Evolutionary conservation across 2,329 filamentous ascomycete genomes (phyloP).

Genomic region (Herpotrichia juniperi): DNA sequence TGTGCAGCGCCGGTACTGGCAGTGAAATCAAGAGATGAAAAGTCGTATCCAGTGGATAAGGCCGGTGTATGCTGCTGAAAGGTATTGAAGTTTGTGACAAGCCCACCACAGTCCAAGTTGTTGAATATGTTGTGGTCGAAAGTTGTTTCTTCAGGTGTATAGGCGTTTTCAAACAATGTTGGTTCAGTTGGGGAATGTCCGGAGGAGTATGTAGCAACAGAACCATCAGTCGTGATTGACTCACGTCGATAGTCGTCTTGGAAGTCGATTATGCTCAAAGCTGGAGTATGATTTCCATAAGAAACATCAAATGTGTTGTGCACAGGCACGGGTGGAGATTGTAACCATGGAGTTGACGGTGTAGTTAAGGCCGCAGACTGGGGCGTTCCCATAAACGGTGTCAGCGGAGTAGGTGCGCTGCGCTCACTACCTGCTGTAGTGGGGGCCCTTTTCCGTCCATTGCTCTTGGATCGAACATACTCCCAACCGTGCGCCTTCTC

Average conservation of each 20-base stretch:
- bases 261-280: constrained; percentile 32
- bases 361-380: constrained; percentile 43
- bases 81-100: constrained; percentile 66
- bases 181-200: constrained; percentile 48
- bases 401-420: constrained; percentile 43
- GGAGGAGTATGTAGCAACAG: constrained; percentile 47
- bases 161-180: constrained; percentile 50
- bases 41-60: constrained; percentile 40
- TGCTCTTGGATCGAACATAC: constrained; percentile 93
- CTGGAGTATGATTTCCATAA: constrained; percentile 41
- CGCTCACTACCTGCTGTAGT: constrained; percentile 26
- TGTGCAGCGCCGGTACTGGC: constrained; percentile 51
- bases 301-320: constrained; percentile 36
- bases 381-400: constrained; percentile 43
- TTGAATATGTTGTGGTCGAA: constrained; percentile 67
- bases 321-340: constrained; percentile 50
- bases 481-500: constrained; percentile 92
- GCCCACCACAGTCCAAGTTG: constrained; percentile 55
- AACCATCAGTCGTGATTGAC: constrained; percentile 44
- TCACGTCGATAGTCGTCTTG: constrained; percentile 45
- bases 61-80: constrained; percentile 61
- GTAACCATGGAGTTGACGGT: constrained; percentile 46
- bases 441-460: constrained; percentile 59
- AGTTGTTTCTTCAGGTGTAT: constrained; percentile 55
- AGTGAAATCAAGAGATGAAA: constrained; percentile 48